A percentile compares a stretch with the other conserved stretches of the same genome.
phyloP scores from a whole-genome alignment of 257 asterid species.

The Phtheirospermum japonicum region DNA sequence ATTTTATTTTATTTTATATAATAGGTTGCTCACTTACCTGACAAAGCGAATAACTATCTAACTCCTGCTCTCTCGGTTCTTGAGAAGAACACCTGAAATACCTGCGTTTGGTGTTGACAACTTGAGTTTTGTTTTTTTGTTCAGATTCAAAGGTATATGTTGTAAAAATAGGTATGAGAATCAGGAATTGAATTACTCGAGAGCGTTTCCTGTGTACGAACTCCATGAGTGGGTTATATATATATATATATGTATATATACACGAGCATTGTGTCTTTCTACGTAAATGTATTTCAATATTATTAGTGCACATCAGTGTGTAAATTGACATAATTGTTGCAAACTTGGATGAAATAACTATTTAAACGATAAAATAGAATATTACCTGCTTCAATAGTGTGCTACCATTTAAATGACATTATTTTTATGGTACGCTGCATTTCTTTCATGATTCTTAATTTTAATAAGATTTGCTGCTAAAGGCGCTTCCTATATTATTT shows the following conservation, averaged over 20 bases:
- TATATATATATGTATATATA: constrained; percentile 1
- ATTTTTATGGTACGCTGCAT: no score
- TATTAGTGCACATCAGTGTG: no score
- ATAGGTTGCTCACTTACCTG: constrained; percentile 97
- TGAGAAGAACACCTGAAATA: constrained; percentile 77
- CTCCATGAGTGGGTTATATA: constrained; percentile 10
- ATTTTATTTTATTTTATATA: neutral
- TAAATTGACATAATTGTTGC: no score
- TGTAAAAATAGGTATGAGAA: constrained; percentile 24
- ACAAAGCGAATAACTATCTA: constrained; percentile 93
- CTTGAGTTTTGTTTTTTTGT: constrained; percentile 19
- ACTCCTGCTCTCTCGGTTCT: constrained; percentile 95
- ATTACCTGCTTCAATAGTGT: no score
- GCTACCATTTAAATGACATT: no score
- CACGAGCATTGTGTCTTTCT: neutral
- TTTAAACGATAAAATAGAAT: no score
- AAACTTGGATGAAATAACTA: no score
- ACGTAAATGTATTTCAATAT: neutral
- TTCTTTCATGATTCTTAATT: no score
- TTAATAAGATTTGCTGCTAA: no score
- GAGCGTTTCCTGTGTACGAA: constrained; percentile 21
- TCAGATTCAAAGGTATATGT: neutral
- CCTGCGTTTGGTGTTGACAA: constrained; percentile 22
- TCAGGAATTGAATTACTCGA: constrained; percentile 12
- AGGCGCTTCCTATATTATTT: no score